These are phyloP conservation scores for Paramecium sexaurelia DNA, from an alignment of 73 alveolate species.

Conservation along the genomic window DNA sequence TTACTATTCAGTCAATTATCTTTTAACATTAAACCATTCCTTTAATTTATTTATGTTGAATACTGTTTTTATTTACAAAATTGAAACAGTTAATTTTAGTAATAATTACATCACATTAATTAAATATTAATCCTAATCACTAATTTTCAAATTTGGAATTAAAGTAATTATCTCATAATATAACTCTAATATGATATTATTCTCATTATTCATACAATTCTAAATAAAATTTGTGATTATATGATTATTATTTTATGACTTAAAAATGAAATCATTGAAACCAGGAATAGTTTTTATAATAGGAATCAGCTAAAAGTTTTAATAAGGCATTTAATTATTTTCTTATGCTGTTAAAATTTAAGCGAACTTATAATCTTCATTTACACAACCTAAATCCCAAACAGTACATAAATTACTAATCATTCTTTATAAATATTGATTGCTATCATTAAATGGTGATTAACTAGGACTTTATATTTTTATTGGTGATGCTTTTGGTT, in stretches of 20 bases:
- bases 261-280: background rate
- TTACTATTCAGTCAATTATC: background rate
- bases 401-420: background rate
- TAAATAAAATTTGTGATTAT: background rate
- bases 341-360: conserved; percentile 26
- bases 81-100: conserved; percentile 8
- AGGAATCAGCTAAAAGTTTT: conserved; percentile 20
- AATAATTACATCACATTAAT: background rate
- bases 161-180: background rate
- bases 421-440: background rate
- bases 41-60: background rate
- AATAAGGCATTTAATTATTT: background rate
- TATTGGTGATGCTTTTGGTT: background rate
- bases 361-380: conserved; percentile 46
- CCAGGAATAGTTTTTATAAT: conserved; percentile 31
- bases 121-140: conserved; percentile 6
- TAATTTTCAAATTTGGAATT: background rate
- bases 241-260: background rate
- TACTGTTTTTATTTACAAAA: background rate
- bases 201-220: conserved; percentile 15
- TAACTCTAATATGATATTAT: background rate
- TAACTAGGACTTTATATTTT: background rate
- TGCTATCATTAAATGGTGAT: conserved; percentile 30
- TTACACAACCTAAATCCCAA: background rate
- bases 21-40: background rate